Base-by-base conservation (phyloP, 805 yeast genomes). In the Maudiozyma bulderi region DNA sequence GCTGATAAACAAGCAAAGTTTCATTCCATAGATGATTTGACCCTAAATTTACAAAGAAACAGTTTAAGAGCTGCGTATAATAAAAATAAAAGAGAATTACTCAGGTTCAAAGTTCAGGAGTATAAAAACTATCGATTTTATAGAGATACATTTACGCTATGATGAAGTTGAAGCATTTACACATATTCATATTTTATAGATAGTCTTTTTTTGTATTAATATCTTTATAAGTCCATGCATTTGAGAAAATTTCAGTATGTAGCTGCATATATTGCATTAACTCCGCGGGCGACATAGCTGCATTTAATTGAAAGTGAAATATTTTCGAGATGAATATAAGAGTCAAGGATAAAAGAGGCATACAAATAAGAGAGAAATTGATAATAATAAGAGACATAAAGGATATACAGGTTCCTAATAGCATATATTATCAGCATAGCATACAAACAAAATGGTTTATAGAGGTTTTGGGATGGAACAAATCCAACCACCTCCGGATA, bases 391-490 rank as follows among this genome's bases (percentile, higher is more conserved):
- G 4, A 32, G 34, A n/a, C 14, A 6, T 9, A 29, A 41, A 29
- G 29, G 26, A 8, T 15, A 20, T n/a, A 20, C 3, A 43, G 31
- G 13, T 20, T 8, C 6, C 41, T n/a, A n/a, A 35, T 7, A 35
- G 34, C 13, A 13, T 8, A 13, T 5, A 5, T 35, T 5, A n/a
- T 11, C 13, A 35, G 9, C 7, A 35, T 35, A 35, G 15, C 14
- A 13, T 5, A 35, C 20, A 35, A 35, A 38, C 8, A 38, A 20
- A 2, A 66, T 72, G 75, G 70, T 67, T 11, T 72, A 67, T 51
- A 62, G 60, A 45, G 75, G 75, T 5, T 72, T 72, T 58, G 75
- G 75, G 1, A 54, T 72, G 20, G 74, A 71, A 8, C 65, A 66
- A 28, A 60, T 69, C 6, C 57, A 66, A 13, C 59, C 75, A 7